phyloP scores from a whole-genome alignment of 139 green algal species.

The Coccomyxa sp. region DNA sequence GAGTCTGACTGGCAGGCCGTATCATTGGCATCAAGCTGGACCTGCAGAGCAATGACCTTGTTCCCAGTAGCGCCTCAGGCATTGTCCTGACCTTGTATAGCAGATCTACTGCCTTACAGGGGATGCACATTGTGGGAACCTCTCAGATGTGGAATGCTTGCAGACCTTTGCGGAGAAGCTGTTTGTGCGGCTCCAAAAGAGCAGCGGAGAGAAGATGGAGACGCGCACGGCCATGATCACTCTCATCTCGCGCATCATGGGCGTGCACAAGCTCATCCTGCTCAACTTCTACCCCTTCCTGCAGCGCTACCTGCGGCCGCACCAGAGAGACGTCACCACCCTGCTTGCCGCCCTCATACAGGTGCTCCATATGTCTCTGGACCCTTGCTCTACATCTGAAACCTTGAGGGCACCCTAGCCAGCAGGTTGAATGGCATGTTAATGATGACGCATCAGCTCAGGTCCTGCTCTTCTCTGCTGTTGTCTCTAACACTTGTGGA shows the following conservation, averaged over 20 bases:
- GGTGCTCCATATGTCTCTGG: too few species aligned
- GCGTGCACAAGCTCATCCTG: constrained; percentile 88
- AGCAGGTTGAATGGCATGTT: too few species aligned
- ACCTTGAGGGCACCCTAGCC: too few species aligned
- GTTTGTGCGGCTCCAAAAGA: constrained; percentile 65
- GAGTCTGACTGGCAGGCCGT: neutral
- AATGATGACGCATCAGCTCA: too few species aligned
- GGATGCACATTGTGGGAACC: neutral
- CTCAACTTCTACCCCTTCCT: constrained; percentile 95
- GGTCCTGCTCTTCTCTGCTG: too few species aligned
- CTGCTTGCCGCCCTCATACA: constrained; percentile 78
- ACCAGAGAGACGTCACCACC: constrained; percentile 75
- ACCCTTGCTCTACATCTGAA: too few species aligned
- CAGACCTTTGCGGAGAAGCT: constrained; percentile 90
- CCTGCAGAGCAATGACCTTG: too few species aligned
- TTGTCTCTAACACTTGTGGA: too few species aligned
- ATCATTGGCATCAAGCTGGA: neutral
- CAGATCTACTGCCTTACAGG: neutral
- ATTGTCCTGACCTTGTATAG: neutral
- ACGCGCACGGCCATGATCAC: constrained; percentile 68
- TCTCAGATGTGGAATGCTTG: neutral
- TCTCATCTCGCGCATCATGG: constrained; percentile 74
- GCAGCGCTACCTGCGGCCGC: constrained; percentile 80
- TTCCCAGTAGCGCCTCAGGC: neutral
- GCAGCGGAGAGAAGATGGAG: constrained; percentile 73